Conservation (phyloP, 2,329 filamentous ascomycete genomes). For the Curvularia eragrostidis region DNA sequence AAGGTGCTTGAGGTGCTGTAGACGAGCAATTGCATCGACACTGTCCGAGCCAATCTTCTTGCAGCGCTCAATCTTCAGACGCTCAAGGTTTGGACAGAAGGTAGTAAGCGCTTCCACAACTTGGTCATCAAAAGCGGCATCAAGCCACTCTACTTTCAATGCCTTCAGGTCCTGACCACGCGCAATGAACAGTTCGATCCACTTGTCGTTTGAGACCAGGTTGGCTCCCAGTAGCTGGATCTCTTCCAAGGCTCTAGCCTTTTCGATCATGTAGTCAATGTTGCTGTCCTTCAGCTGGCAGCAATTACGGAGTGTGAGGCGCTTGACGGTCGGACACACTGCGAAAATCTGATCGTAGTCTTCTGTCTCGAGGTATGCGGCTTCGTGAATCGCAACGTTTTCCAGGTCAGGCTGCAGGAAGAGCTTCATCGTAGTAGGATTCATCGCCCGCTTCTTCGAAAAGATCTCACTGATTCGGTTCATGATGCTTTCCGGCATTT, state of each 20-base stretch:
- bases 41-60: slow-evolving; percentile 73
- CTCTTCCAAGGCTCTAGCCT: slow-evolving; percentile 70
- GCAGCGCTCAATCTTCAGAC: slow-evolving; percentile 83
- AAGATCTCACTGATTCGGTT: slow-evolving; percentile 68
- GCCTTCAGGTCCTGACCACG: slow-evolving; percentile 70
- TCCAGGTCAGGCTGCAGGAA: slow-evolving; percentile 62
- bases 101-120: slow-evolving; percentile 67
- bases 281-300: slow-evolving; percentile 89
- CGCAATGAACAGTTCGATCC: slow-evolving; percentile 71
- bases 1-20: slow-evolving; percentile 74
- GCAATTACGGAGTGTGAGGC: slow-evolving; percentile 80
- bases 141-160: slow-evolving; percentile 82
- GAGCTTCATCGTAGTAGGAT: slow-evolving; percentile 56
- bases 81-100: slow-evolving; percentile 71
- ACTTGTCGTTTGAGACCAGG: slow-evolving; percentile 76
- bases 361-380: slow-evolving; percentile 70
- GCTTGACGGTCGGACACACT: slow-evolving; percentile 70
- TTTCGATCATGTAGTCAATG: slow-evolving; percentile 79
- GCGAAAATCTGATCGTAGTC: slow-evolving; percentile 85
- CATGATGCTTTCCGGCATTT: slow-evolving; percentile 64
- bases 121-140: slow-evolving; percentile 79
- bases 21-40: slow-evolving; percentile 67
- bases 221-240: slow-evolving; percentile 86
- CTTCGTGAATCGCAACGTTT: slow-evolving; percentile 66
- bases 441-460: slow-evolving; percentile 67